Conservation (phyloP, 805 yeast species). For the Zygosaccharomyces lentus region DNA sequence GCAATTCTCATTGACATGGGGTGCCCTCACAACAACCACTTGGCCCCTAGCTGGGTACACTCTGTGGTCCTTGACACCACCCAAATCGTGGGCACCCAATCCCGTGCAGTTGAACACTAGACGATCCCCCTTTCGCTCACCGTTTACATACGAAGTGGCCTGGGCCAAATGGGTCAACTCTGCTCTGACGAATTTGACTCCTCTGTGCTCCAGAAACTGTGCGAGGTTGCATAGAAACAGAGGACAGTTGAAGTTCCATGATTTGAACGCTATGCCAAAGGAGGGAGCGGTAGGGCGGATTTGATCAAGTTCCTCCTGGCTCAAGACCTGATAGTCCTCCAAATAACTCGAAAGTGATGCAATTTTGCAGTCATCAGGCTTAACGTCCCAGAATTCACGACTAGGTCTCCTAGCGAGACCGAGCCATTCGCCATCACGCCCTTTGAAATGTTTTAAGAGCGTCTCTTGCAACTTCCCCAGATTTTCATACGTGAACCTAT, state of each 20-base stretch:
- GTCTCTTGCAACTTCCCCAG: slow-evolving; percentile 40
- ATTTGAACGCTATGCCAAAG: slow-evolving; percentile 50
- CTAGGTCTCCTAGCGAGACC: slow-evolving; percentile 56
- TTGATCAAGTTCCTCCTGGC: slow-evolving; percentile 33
- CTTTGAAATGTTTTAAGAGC: slow-evolving; percentile 45
- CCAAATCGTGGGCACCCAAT: slow-evolving; percentile 56
- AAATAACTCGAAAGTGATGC: slow-evolving; percentile 47
- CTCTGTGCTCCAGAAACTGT: slow-evolving; percentile 40
- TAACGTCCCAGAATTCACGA: slow-evolving; percentile 55
- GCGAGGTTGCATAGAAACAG: slow-evolving; percentile 48
- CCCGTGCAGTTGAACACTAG: slow-evolving; percentile 74
- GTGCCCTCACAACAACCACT: slow-evolving; percentile 67
- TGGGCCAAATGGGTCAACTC: slow-evolving; percentile 52
- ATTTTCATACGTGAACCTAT: slow-evolving; percentile 52
- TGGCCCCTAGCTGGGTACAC: slow-evolving; percentile 79
- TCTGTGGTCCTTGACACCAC: slow-evolving; percentile 58
- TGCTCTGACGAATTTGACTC: slow-evolving; percentile 48
- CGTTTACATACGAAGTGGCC: slow-evolving; percentile 38
- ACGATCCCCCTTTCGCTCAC: slow-evolving; percentile 34
- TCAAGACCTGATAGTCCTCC: slow-evolving; percentile 42
- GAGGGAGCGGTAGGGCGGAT: slow-evolving; percentile 45
- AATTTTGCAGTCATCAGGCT: slow-evolving; percentile 46
- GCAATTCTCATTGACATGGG: slow-evolving; percentile 57
- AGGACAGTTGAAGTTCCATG: slow-evolving; percentile 76
- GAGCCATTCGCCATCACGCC: slow-evolving; percentile 29